Evolutionary conservation across 768 basidiomycete genomes (phyloP), one percentile per base, ranked within the genome.

Genomic region (Podaxis carcinomalis): DNA sequence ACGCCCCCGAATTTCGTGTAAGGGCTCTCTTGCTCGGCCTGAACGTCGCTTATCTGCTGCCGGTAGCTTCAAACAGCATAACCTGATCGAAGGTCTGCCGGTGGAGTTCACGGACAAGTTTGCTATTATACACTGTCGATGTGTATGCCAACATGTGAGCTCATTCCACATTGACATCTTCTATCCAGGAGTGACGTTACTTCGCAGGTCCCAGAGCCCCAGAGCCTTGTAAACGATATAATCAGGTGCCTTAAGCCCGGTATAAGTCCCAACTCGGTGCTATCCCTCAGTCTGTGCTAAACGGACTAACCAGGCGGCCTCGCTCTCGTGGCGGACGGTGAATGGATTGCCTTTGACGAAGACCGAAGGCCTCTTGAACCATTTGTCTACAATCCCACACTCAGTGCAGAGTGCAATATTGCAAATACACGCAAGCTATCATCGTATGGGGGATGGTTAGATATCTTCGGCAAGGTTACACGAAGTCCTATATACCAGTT

Each of bases 81-180:
- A 73, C 46, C 35, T 70, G 25, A 56, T 62, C 5, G 46, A 57
- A 25, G 69, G 66, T 13, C 36, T 73, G 11, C 68, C 65, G 9
- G 39, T 23, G 19, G 57, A 64, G 14, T 67, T 66, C 52, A 51
- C 59, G 21, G 59, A 56, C 2, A 60, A 63, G 50, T 71, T 68
- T 44, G 66, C 67, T 57, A 57, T 73, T 42, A 59, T 72, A 11
- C 70, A 73, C 63, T 68, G 68, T 61, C 70, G 72, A 6, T 66
- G 65, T 62, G 66, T 71, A 21, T 64, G 65, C 21, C 67, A 66
- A 47, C 67, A 70, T 63, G 71, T 70, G 44, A 54, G 69, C 58
- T 21, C 21, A 4, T 23, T 13, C 21, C 21, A 44, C 16, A 0
- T 44, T 44, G 19, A n/a, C 23, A 27, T 23, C 46, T 25, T 9